Evolutionary conservation across 305 asterid genomes (phyloP), one percentile per base, ranked within the genome.

Genomic region (Fraxinus paxiana): DNA sequence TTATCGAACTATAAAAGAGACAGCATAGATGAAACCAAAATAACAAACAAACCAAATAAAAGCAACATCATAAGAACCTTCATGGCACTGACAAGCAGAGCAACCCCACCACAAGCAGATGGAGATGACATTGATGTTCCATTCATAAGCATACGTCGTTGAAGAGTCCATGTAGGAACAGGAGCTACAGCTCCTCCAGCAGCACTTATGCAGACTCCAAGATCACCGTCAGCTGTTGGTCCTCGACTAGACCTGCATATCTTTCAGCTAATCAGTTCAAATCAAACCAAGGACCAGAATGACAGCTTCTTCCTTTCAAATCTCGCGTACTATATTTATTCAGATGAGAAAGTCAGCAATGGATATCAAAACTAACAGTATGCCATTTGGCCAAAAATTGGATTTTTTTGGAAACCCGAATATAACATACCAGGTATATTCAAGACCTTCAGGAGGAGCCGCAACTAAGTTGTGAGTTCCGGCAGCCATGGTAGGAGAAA

Each of bases 111-210:
- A 89, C 97, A 92, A 75, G 99, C 98, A 84, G 93, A 94, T 61
- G 98, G 99, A 79, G 99, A 96, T 81, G 99, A 87, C 99, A 96
- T 96, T 46, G 99, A 96, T 78, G 99, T 96, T 85, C 99, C 99
- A 80, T 94, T 94, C 99, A 96, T 94, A 83, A 96, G 93, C 98
- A 91, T 91, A 77, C 99, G 98, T 5, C 83, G 88, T 85, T 96
- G 98, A 86, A 96, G 99, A 85, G 98, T 96, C 99, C 99, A 96
- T 81, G 98, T 93, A 77, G 99, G 99, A 84, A 96, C 98, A 86
- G 99, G 98, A 85, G 99, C 97, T 87, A 96, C 88, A 82, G 99
- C 99, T 70, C 98, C 99, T 86, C 99, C 99, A 87, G 98, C 96
- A 13, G 99, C 98, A 89, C 98, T 94, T 83, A 96, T 87, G 77